phyloP scores from a whole-genome alignment of 2,329 filamentous ascomycete species.

The Alternaria novae-zelandiae region DNA sequence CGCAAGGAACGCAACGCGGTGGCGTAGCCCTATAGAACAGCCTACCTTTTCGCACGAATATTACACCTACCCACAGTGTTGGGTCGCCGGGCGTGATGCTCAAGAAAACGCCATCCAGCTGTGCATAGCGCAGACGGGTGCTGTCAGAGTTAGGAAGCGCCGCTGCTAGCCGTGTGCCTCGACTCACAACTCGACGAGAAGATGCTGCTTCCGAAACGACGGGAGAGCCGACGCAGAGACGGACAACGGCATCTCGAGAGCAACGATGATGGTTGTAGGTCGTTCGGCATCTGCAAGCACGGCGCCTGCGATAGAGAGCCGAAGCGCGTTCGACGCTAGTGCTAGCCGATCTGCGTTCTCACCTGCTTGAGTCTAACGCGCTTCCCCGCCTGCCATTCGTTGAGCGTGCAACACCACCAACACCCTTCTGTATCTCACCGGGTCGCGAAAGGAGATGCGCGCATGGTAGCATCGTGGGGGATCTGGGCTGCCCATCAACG shows the following conservation, averaged over 20 bases:
- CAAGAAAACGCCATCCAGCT: slow-evolving; percentile 86
- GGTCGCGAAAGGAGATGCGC: slow-evolving; percentile 20
- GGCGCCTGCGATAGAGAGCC: background rate
- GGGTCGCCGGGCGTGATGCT: slow-evolving; percentile 82
- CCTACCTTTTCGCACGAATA: slow-evolving; percentile 87
- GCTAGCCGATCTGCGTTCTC: slow-evolving; percentile 16
- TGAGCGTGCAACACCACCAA: slow-evolving; percentile 7
- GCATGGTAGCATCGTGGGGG: slow-evolving; percentile 11
- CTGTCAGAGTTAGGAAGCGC: slow-evolving; percentile 56
- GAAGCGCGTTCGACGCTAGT: slow-evolving; percentile 13
- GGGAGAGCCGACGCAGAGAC: slow-evolving; percentile 31
- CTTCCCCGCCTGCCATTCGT: background rate
- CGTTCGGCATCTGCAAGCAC: slow-evolving; percentile 5
- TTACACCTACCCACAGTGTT: slow-evolving; percentile 84
- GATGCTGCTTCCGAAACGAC: slow-evolving; percentile 73
- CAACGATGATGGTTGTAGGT: slow-evolving; percentile 8
- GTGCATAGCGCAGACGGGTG: slow-evolving; percentile 79
- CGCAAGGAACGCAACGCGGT: slow-evolving; percentile 10
- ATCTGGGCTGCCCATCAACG: slow-evolving; percentile 13
- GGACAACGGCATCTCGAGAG: slow-evolving; percentile 32
- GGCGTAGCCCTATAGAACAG: slow-evolving; percentile 20
- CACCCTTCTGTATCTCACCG: background rate
- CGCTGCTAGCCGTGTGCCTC: slow-evolving; percentile 22
- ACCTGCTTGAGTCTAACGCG: slow-evolving; percentile 3
- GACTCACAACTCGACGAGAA: slow-evolving; percentile 81